These are phyloP conservation scores for Botrytis pseudocinerea DNA, from an alignment of 2,329 filamentous ascomycete genomes.

Conservation along the genomic window DNA sequence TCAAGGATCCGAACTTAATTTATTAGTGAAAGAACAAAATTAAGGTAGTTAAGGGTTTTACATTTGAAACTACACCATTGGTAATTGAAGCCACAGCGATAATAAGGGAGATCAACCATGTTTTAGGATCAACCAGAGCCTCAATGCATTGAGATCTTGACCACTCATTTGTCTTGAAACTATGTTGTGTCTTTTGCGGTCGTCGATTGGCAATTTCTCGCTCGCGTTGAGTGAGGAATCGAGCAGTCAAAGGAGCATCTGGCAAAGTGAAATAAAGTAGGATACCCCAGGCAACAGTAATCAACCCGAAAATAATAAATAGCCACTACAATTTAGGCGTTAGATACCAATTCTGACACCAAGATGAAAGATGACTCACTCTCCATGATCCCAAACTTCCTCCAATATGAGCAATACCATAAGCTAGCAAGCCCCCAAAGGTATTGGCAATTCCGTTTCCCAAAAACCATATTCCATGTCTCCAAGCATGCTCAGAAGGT, in stretches of 20 bases:
- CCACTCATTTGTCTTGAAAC: conserved; percentile 39
- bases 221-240: conserved; percentile 17
- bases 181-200: conserved; percentile 24
- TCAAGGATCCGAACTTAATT: conserved; percentile 44
- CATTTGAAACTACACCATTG: conserved; percentile 39
- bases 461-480: conserved; percentile 24
- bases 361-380: neutral
- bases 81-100: conserved; percentile 41
- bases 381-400: conserved; percentile 31
- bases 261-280: conserved; percentile 50
- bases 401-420: conserved; percentile 38
- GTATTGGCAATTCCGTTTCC: conserved; percentile 40
- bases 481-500: conserved; percentile 23
- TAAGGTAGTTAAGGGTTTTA: neutral
- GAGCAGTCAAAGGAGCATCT: conserved; percentile 50
- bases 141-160: conserved; percentile 44
- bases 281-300: conserved; percentile 37
- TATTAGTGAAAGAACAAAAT: conserved; percentile 28
- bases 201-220: conserved; percentile 20
- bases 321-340: conserved; percentile 16
- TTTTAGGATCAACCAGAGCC: conserved; percentile 42
- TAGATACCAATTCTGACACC: neutral
- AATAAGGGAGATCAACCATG: conserved; percentile 35
- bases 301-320: conserved; percentile 33
- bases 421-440: conserved; percentile 41